Conservation (phyloP, 768 basidiomycete species). For the Suillus lakei region DNA sequence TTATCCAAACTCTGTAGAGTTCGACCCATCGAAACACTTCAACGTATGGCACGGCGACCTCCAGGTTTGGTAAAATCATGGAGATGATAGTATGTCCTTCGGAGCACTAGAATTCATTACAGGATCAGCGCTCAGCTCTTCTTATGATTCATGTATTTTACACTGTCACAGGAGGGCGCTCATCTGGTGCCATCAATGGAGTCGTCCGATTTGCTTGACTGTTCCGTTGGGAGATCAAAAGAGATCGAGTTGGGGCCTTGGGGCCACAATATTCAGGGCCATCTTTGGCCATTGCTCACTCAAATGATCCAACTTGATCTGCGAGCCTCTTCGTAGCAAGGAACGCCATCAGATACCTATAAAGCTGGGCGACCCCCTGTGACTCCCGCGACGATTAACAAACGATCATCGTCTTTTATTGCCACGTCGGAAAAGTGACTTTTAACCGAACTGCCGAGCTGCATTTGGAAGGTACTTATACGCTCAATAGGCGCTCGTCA, state of each 20-base stretch:
- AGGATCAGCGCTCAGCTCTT: background rate
- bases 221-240: background rate
- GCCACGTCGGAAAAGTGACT: slow-evolving; percentile 2
- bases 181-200: background rate
- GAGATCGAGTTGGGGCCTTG: background rate
- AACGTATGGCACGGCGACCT: background rate
- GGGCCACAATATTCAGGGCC: background rate
- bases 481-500: background rate
- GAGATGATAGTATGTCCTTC: background rate
- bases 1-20: background rate
- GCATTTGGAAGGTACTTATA: background rate
- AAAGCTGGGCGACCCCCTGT: background rate
- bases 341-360: slow-evolving; percentile 6
- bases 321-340: background rate
- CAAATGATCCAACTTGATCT: background rate
- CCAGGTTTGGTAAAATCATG: background rate
- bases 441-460: background rate
- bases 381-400: slow-evolving; percentile 2
- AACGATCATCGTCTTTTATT: background rate
- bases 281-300: background rate
- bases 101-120: no score
- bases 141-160: background rate
- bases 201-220: background rate
- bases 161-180: background rate
- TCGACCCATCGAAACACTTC: background rate